Percentiles rank a stretch among this genome's conserved stretches.
Evolutionary conservation across 805 yeast species (phyloP).

Genomic region (Barnettozyma siamensis): DNA sequence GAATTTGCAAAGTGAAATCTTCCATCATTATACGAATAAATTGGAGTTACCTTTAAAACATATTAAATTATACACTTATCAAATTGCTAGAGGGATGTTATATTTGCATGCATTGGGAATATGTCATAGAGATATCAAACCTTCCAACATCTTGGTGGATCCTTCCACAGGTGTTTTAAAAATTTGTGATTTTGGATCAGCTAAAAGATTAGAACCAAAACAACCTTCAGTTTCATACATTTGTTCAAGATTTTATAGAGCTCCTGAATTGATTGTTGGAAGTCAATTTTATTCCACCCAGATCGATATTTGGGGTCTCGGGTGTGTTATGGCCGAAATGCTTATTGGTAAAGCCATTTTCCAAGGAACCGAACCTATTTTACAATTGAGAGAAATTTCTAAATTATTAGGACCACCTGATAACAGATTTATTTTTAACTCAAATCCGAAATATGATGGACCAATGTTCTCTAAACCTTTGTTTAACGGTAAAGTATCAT

Average conservation of each 20-base stretch:
- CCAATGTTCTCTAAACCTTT: slow-evolving; percentile 64
- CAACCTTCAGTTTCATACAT: slow-evolving; percentile 93
- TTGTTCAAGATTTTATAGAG: slow-evolving; percentile 92
- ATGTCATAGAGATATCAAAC: slow-evolving; percentile 81
- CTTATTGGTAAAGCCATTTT: slow-evolving; percentile 88
- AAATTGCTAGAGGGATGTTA: slow-evolving; percentile 77
- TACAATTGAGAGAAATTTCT: slow-evolving; percentile 86
- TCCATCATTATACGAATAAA: slow-evolving; percentile 56
- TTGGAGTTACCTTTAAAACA: slow-evolving; percentile 64
- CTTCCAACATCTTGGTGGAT: slow-evolving; percentile 74
- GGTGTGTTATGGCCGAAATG: slow-evolving; percentile 95
- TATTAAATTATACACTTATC: slow-evolving; percentile 72
- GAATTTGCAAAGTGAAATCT: slow-evolving; percentile 70
- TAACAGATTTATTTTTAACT: slow-evolving; percentile 61
- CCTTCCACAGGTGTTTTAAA: slow-evolving; percentile 61
- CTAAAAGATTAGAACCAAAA: slow-evolving; percentile 68
- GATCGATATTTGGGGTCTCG: slow-evolving; percentile 97
- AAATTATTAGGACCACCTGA: slow-evolving; percentile 88
- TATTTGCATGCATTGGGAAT: slow-evolving; percentile 76
- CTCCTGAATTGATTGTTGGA: slow-evolving; percentile 94
- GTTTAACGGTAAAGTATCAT: slow-evolving; percentile 48
- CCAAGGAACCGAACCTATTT: slow-evolving; percentile 85
- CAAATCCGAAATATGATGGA: slow-evolving; percentile 72
- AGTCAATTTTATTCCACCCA: slow-evolving; percentile 81
- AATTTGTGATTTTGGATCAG: slow-evolving; percentile 83